Evolutionary conservation across 2,329 filamentous ascomycete genomes (phyloP).

Genomic region (Neopestalotiopsis sp.): DNA sequence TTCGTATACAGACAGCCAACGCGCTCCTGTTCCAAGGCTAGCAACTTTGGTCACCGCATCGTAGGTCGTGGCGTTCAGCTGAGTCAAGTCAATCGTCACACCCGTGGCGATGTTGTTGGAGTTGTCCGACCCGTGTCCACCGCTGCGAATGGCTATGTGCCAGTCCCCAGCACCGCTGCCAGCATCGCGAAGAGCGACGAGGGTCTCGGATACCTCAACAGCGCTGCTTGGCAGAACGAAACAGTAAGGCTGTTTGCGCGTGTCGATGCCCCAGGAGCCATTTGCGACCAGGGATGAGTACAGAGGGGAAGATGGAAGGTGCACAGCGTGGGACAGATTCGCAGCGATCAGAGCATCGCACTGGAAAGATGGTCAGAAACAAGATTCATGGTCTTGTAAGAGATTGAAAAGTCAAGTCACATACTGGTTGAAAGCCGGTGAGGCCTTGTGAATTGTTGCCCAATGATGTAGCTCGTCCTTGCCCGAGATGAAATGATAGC

Average conservation of each 20-base stretch:
- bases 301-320: background rate
- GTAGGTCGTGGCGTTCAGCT: conserved; percentile 40
- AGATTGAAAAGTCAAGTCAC: background rate
- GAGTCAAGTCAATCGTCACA: conserved; percentile 49
- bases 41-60: conserved; percentile 17
- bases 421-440: background rate
- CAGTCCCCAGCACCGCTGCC: conserved; percentile 31
- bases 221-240: background rate
- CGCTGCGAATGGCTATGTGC: conserved; percentile 54
- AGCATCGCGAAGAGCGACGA: background rate
- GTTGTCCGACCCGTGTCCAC: conserved; percentile 52
- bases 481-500: background rate
- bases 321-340: background rate
- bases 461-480: background rate
- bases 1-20: conserved; percentile 35
- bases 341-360: background rate
- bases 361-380: background rate
- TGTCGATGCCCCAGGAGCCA: background rate
- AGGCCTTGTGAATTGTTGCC: background rate
- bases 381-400: background rate
- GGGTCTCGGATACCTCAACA: background rate
- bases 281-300: background rate
- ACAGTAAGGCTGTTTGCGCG: background rate
- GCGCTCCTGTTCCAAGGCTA: background rate
- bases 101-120: conserved; percentile 49